Conservation (phyloP, 1,284 basidiomycete genomes). For the Ustilago vetiveriae region DNA sequence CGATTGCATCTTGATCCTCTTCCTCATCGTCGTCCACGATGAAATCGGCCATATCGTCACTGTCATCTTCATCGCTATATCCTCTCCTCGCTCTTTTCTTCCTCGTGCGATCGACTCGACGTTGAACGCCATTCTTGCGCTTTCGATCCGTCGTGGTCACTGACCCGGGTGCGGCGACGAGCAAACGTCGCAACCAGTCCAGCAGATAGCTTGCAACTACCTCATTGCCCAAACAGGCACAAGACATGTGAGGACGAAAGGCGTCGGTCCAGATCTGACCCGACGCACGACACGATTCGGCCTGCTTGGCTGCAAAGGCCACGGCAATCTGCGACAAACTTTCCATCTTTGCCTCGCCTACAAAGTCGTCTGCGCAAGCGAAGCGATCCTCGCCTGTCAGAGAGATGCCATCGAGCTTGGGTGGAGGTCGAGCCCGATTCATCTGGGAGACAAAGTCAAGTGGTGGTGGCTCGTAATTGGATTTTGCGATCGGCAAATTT, state of each 20-base stretch:
- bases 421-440: slow-evolving; percentile 11
- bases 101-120: slow-evolving; percentile 24
- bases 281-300: not conserved
- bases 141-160: slow-evolving; percentile 12
- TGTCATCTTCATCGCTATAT: slow-evolving; percentile 26
- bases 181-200: slow-evolving; percentile 52
- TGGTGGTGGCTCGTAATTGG: slow-evolving; percentile 1
- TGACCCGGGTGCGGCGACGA: slow-evolving; percentile 25
- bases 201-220: slow-evolving; percentile 28
- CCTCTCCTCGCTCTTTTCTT: slow-evolving; percentile 3
- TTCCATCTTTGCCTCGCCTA: slow-evolving; percentile 6
- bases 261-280: slow-evolving; percentile 44
- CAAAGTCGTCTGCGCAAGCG: slow-evolving; percentile 7
- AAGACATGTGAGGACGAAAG: slow-evolving; percentile 29
- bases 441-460: slow-evolving; percentile 16
- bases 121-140: slow-evolving; percentile 25
- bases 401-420: not conserved
- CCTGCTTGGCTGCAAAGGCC: not conserved
- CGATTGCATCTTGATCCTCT: slow-evolving; percentile 28
- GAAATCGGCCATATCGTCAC: slow-evolving; percentile 46
- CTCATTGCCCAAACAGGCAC: slow-evolving; percentile 44
- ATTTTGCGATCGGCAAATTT: not conserved
- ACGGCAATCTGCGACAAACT: not conserved
- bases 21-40: slow-evolving; percentile 50
- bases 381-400: slow-evolving; percentile 3